Evolutionary conservation across 139 green algal species (phyloP), one percentile per base, ranked within the genome.

Genomic region (Picocystis salinarum): DNA sequence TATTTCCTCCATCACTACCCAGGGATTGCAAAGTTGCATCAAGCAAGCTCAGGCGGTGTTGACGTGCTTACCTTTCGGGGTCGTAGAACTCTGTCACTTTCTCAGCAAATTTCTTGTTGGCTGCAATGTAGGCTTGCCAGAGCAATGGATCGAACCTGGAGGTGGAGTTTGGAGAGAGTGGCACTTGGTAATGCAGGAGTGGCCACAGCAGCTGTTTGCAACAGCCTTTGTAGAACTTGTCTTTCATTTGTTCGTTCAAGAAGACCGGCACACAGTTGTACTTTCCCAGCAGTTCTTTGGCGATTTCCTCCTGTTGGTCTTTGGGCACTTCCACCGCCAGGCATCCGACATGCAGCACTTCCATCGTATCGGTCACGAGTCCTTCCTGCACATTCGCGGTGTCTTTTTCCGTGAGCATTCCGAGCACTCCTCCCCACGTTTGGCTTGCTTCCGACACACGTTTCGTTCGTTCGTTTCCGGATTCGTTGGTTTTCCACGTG

Each of bases 161-260:
- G 7, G 64, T 45, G 52, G 58, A 69, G 28, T 33, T 53, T 15
- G 83, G 81, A 2, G 62, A 70, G 19, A 94, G 59, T 3, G 88
- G 88, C 28, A 96, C 69, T 28, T 91, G 65, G 69, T 97, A 98
- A 64, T 98, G 88, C 53, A 98, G 82, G 46, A 96, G 60, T 13
- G 82, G 86, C 88, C 88, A 98, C 52, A 98, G 66, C 50, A 89
- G 79, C 69, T 94, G 84, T 66, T 98, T 98, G 70, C 88, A 98
- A 44, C 90, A 95, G 2, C 50, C 26, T 27, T 54, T 52, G 34
- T 47, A 55, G 30, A 77, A 92, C 30, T 74, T 82, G 9, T 82
- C 66, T 48, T 79, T 77, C 0, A 96, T 34, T 6, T 91, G 76
- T n/a, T 46, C 20, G 0, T 70, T 67, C 4, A 97, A 49, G 59